Conservation (phyloP, 1,284 basidiomycete genomes). For the Irpex sp. region DNA sequence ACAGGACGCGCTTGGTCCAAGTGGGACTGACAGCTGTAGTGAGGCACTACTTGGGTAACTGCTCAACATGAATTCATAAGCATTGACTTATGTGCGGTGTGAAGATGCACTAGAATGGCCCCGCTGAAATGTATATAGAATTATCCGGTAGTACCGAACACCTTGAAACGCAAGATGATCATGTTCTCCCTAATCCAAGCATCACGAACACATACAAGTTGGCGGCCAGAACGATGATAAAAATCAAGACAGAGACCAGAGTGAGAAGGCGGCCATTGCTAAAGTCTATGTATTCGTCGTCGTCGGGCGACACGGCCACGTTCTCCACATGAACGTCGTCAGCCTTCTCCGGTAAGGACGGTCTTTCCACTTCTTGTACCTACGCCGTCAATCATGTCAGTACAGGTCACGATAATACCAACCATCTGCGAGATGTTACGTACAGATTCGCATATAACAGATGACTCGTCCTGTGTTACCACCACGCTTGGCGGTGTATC, state of each 20-base stretch:
- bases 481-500: neutral
- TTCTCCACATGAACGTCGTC: conserved; percentile 15
- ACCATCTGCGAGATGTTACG: neutral
- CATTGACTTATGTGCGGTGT: no score
- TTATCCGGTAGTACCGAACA: no score
- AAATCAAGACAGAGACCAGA: conserved; percentile 52
- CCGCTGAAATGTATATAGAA: no score
- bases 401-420: neutral
- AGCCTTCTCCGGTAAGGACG: conserved; percentile 14
- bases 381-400: neutral
- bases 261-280: conserved; percentile 56
- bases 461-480: neutral
- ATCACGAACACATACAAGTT: conserved; percentile 62
- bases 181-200: conserved; percentile 33
- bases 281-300: conserved; percentile 48
- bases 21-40: no score
- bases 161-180: neutral
- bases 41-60: no score
- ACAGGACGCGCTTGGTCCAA: no score
- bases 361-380: conserved; percentile 1
- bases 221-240: conserved; percentile 61
- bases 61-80: no score
- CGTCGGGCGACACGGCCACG: conserved; percentile 9
- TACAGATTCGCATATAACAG: neutral
- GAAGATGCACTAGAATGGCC: no score